Conservation (phyloP, 2,329 filamentous ascomycete species). For the Geoglossum cookeanum region DNA sequence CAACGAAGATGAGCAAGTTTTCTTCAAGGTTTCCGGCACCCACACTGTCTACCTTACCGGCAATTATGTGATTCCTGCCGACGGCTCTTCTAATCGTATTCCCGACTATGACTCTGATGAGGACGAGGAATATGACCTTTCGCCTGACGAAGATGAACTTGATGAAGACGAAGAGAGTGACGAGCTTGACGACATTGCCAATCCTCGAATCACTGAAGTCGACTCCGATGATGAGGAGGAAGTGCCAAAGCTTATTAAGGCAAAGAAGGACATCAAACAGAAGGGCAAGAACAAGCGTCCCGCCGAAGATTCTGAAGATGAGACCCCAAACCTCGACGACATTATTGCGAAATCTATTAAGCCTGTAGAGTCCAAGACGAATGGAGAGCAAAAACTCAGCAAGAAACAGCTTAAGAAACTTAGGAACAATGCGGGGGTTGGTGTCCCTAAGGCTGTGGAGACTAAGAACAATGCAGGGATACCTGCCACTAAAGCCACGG, state of each 20-base stretch:
- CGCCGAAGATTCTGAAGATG: conserved; percentile 47
- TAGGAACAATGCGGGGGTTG: conserved; percentile 95
- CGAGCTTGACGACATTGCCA: conserved; percentile 40
- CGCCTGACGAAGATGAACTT: conserved; percentile 62
- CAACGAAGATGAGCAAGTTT: conserved; percentile 71
- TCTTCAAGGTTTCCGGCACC: conserved; percentile 78
- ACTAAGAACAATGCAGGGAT: conserved; percentile 74
- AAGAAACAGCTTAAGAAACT: conserved; percentile 46
- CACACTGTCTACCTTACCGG: conserved; percentile 86
- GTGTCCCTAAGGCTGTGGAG: conserved; percentile 36
- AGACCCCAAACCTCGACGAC: conserved; percentile 50
- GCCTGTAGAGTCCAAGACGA: conserved; percentile 26
- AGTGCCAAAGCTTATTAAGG: conserved; percentile 32
- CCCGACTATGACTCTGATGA: conserved; percentile 43
- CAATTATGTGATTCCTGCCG: conserved; percentile 70
- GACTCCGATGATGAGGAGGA: conserved; percentile 60
- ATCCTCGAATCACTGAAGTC: conserved; percentile 70
- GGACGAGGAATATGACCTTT: conserved; percentile 60
- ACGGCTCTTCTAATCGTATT: conserved; percentile 25
- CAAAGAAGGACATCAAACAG: conserved; percentile 18
- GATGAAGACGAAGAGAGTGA: conserved; percentile 30
- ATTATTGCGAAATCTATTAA: conserved; percentile 58
- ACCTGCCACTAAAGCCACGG: conserved; percentile 36
- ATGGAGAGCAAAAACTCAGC: conserved; percentile 57
- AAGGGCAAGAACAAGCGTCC: conserved; percentile 87